Base-by-base conservation (phyloP, 345 rosid species). In the Camelina hispida region DNA sequence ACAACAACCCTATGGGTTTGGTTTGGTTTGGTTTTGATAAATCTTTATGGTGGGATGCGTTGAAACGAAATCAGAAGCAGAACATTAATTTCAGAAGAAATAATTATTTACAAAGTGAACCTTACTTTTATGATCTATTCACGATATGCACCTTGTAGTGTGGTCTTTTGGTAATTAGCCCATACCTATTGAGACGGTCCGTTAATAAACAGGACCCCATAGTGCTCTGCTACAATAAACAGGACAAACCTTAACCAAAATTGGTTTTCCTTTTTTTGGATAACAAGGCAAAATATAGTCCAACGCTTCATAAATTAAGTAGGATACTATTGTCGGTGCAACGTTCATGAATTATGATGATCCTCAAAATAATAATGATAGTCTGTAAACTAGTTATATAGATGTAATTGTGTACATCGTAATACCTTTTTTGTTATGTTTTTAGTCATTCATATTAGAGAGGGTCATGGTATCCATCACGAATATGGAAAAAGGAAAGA, bases 41-140 rank as follows among this genome's bases (percentile, higher is more conserved):
- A 47, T 7, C 7, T 15, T 15, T 10, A 9, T 47, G 7, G 3
- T 34, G 37, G 37, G 37, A 37, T 56, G 50, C 63, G 32, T 44
- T 54, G 51, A 69, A 69, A 43, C 17, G 34, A 68, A 53, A 76
- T 68, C 74, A 44, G 38, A 60, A 68, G 55, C 53, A 74, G 47
- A 66, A 7, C 17, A 40, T 56, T 10, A 3, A 10, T 40, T 40
- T 40, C 12, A 40, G 43, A 3, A 28, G 40, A 37, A 37, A 3
- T 10, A 1, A n/a, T 50, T 68, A 28, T 68, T 48, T 68, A 12
- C 47, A 40, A 30, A 17, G 15, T 51, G 55, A 28, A 0, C 62
- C 74, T 11, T 35, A 0, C 18, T 22, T 40, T n/a, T 1, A 30
- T 42, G 5, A 18, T 32, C 0, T 51, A 42, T 68, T 60, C 20